Base-by-base conservation (phyloP, 2,329 filamentous ascomycete genomes). In the Elsinoe arachidis region DNA sequence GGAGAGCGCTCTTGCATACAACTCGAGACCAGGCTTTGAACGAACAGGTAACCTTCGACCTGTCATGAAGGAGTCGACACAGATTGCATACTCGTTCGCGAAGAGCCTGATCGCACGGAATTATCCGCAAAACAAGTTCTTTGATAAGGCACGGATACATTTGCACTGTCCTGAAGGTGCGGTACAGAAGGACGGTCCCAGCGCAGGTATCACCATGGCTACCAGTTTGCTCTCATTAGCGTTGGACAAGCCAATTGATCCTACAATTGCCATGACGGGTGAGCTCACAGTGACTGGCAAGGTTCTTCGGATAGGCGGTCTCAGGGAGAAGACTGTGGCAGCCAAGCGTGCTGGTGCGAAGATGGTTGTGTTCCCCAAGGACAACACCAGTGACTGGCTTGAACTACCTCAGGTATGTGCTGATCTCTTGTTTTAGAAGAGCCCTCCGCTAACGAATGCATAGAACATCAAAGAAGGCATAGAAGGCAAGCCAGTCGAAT, bases 381-480 rank as follows among this genome's bases (percentile, higher is more conserved):
- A 99, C 74, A 96, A 96, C 73, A 84, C 88, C 79, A 93, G 89
- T 58, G 93, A 99, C 78, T 99, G 93, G 95, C 77, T 96, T 54
- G 93, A 99, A 73, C 79, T 99, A 65, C 93, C 95, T 56, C 87
- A 96, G 80, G 93, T 96, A 81, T 72, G 89, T 80, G n/a, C 5
- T 17, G 19, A 9, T 43, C 6, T 26, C 6, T 26, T 3, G 23
- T 3, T 26, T 3, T 26, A 3, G 33, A 15, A 26, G 51, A n/a
- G 35, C 0, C 43, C 4, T 43, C 15, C 34, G 14, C 9, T 19
- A 5, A 19, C 9, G n/a, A 11, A 14, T 15, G 2, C 7, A 10
- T 70, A 99, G 93, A 97, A 97, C 69, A 99, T 99, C 78, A 99
- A 97, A 76, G 83, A 95, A 68, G 91, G 90, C 63, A 88, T 99